phyloP scores from a whole-genome alignment of 2,329 filamentous ascomycete species.

The Colletotrichum salicis region DNA sequence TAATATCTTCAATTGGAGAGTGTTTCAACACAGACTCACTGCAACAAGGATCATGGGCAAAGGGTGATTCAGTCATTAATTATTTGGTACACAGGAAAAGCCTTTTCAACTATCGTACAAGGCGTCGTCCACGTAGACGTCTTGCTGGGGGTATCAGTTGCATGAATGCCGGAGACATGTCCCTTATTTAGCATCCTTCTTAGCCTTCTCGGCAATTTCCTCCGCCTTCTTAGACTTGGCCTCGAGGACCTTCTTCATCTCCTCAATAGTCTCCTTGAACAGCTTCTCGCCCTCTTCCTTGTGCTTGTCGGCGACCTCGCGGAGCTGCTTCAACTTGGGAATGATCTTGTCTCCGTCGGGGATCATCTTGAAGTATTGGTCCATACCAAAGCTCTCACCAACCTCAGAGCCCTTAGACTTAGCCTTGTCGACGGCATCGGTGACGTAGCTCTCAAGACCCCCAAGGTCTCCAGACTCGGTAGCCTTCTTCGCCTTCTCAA shows the following conservation, averaged over 20 bases:
- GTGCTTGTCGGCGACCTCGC: slow-evolving; percentile 73
- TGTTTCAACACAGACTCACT: neutral
- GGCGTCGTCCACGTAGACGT: neutral
- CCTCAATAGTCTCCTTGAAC: slow-evolving; percentile 74
- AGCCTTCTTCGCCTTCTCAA: slow-evolving; percentile 70
- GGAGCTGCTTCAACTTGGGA: slow-evolving; percentile 72
- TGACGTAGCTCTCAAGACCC: slow-evolving; percentile 70
- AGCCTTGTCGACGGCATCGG: slow-evolving; percentile 63
- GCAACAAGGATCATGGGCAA: neutral
- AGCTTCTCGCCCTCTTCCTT: slow-evolving; percentile 76
- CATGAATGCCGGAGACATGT: neutral
- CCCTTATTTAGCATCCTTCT: slow-evolving; percentile 56
- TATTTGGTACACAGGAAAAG: neutral
- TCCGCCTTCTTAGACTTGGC: slow-evolving; percentile 67
- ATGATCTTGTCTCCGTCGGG: slow-evolving; percentile 73
- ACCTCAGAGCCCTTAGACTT: slow-evolving; percentile 60
- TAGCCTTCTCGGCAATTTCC: slow-evolving; percentile 66
- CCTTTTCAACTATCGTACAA: neutral
- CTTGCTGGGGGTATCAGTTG: neutral
- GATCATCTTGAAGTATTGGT: slow-evolving; percentile 73
- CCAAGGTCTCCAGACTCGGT: slow-evolving; percentile 69
- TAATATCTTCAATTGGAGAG: neutral
- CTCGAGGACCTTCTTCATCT: slow-evolving; percentile 72
- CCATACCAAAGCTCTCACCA: slow-evolving; percentile 57
- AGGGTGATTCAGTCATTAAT: neutral